These are phyloP conservation scores for Rhizopus arrhizus DNA, from an alignment of 371 early-diverging fungal species.

Conservation along the genomic window DNA sequence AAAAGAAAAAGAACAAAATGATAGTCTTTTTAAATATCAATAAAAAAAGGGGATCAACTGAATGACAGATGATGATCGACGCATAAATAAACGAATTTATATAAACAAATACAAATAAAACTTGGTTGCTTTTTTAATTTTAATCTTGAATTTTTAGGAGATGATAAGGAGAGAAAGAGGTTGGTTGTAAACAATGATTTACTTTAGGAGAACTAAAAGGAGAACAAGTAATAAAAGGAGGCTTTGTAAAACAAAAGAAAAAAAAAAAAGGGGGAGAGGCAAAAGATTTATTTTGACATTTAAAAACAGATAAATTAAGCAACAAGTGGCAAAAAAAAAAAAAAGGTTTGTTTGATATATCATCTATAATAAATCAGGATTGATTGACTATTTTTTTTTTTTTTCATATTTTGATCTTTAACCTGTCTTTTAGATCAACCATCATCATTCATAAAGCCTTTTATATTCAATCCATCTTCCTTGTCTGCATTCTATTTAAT, in stretches of 20 bases:
- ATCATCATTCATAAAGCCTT: too few species aligned
- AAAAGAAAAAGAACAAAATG: not conserved
- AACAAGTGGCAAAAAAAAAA: too few species aligned
- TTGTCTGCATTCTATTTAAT: too few species aligned
- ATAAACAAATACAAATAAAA: not conserved
- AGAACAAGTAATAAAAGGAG: conserved; percentile 1
- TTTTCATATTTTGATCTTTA: too few species aligned
- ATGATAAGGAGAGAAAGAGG: not conserved
- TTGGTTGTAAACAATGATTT: not conserved
- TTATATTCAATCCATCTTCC: too few species aligned
- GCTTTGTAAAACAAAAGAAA: not conserved
- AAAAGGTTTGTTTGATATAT: too few species aligned
- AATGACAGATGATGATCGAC: not conserved
- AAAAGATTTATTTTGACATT: not conserved
- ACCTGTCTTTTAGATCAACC: too few species aligned
- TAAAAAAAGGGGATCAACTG: not conserved
- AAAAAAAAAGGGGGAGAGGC: not conserved
- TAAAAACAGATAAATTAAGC: too few species aligned
- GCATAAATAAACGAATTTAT: not conserved
- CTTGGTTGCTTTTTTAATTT: not conserved
- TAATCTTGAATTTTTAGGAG: not conserved
- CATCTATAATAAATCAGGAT: too few species aligned
- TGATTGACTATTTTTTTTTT: too few species aligned
- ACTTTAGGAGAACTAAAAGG: not conserved
- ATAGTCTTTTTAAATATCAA: not conserved